Base-by-base conservation (phyloP, 2,329 filamentous ascomycete species). In the Alternaria sp. region DNA sequence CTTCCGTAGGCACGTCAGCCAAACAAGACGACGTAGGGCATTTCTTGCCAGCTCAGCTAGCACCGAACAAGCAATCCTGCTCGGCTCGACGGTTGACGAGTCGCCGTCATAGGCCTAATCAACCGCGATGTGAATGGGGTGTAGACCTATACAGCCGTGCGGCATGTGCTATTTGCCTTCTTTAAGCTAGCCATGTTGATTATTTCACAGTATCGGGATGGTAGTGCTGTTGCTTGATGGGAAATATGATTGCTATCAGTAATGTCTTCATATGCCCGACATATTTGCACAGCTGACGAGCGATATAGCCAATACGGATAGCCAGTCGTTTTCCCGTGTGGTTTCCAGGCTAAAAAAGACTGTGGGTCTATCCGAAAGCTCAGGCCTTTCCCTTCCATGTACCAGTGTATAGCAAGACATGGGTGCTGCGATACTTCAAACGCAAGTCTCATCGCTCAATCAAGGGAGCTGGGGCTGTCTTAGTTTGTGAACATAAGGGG, bases 21-120 rank as follows among this genome's bases (percentile, higher is more conserved):
- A 74, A 76, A 73, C 68, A 70, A 63, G 67, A 63, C 59, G 62
- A 69, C 59, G 63, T 58, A 62, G 60, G 54, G 41, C 52, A 51
- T 57, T 62, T 63, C 36, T 40, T 44, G 69, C 72, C 74, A 75
- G 61, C 72, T 70, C 72, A 74, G 60, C 61, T 70, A 70, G 66
- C 54, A 68, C 68, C 46, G 66, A 59, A 67, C 60, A 52, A 72
- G 67, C 73, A 74, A 71, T 67, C 69, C 65, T 54, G 44, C 49
- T 57, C 57, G 53, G 56, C 48, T 57, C 53, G 28, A 41, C 62
- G 44, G 46, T 51, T 55, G 45, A 59, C 18, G 50, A 45, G 25
- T 62, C 34, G 44, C 36, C 52, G 14, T 48, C 53, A 68, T 70
- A 70, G 65, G 63, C 43, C 27, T 49, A 10, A 12, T 48, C 52